phyloP scores from a whole-genome alignment of 1,284 basidiomycete species.

The Sanghuangporus weigelae region DNA sequence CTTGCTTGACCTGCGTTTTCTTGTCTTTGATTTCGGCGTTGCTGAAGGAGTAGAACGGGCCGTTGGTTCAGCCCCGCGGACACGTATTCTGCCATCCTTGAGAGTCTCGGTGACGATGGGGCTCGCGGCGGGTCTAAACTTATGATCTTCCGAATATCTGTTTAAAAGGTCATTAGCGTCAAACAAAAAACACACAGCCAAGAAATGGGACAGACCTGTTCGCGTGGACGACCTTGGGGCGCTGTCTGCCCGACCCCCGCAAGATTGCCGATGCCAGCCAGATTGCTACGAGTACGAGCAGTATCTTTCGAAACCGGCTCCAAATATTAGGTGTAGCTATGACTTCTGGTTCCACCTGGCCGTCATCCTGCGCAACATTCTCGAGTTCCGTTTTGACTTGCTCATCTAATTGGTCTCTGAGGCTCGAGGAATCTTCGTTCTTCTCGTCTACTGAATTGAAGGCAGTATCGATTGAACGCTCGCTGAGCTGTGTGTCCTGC shows the following conservation, averaged over 20 bases:
- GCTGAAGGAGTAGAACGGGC: not conserved
- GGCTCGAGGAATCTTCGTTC: not conserved
- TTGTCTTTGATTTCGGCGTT: not conserved
- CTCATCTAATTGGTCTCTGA: not conserved
- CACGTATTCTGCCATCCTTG: conserved; percentile 48
- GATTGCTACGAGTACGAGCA: not conserved
- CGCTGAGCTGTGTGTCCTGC: not conserved
- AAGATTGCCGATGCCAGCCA: conserved; percentile 1
- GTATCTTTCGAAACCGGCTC: not conserved
- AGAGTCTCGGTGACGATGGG: conserved; percentile 61
- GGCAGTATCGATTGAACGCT: not conserved
- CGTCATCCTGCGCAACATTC: not conserved
- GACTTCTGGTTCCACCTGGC: not conserved
- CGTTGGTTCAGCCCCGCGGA: conserved; percentile 48
- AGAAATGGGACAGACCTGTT: conserved; percentile 32
- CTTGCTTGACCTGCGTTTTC: not conserved
- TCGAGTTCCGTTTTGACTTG: not conserved
- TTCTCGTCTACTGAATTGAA: not conserved
- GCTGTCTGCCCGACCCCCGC: not conserved
- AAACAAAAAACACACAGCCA: not conserved
- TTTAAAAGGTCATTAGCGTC: conserved; percentile 14
- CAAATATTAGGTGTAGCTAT: not conserved
- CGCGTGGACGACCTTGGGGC: conserved; percentile 39
- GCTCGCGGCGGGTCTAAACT: conserved; percentile 61
- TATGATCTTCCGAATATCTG: conserved; percentile 62